Percentiles rank a stretch among this genome's conserved stretches.
These are phyloP conservation scores for Neofusicoccum umdonicola DNA, from an alignment of 2,329 filamentous ascomycete species.

Conservation along the genomic window DNA sequence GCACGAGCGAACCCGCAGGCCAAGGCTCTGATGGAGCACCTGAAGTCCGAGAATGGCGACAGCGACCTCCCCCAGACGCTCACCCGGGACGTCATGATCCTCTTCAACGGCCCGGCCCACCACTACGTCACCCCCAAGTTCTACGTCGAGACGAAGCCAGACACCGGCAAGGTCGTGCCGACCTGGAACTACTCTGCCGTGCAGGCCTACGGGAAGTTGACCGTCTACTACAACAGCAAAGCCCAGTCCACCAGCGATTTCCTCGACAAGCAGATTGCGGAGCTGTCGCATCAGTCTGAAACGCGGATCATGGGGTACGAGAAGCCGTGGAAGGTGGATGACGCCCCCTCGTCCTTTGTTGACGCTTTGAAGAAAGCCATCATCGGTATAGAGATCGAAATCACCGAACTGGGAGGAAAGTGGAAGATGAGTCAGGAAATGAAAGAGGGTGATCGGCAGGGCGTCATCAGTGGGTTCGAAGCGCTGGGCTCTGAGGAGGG, in stretches of 20 bases:
- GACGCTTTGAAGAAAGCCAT: slow-evolving; percentile 40
- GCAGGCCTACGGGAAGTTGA: slow-evolving; percentile 61
- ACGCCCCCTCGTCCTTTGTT: slow-evolving; percentile 58
- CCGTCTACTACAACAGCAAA: slow-evolving; percentile 52
- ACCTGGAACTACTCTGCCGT: slow-evolving; percentile 70
- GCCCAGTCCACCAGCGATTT: slow-evolving; percentile 47
- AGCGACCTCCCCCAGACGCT: slow-evolving; percentile 19
- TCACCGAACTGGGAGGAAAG: slow-evolving; percentile 26
- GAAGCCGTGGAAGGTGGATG: slow-evolving; percentile 56
- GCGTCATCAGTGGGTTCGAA: slow-evolving; percentile 58
- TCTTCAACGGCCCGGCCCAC: slow-evolving; percentile 59
- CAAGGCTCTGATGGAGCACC: slow-evolving; percentile 58
- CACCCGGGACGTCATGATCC: slow-evolving; percentile 57
- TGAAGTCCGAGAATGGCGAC: slow-evolving; percentile 28
- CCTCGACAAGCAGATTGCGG: slow-evolving; percentile 52
- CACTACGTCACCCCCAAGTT: slow-evolving; percentile 70
- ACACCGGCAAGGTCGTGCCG: slow-evolving; percentile 64
- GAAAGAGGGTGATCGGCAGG: slow-evolving; percentile 51
- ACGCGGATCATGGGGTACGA: slow-evolving; percentile 55
- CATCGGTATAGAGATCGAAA: slow-evolving; percentile 41
- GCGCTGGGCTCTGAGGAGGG: slow-evolving; percentile 41
- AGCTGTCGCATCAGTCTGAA: slow-evolving; percentile 54
- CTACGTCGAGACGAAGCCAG: slow-evolving; percentile 64
- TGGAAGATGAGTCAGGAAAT: slow-evolving; percentile 53
- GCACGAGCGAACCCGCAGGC: slow-evolving; percentile 63